Conservation (phyloP, 148 eudicot genomes). For the Nepenthes mirabilis region DNA sequence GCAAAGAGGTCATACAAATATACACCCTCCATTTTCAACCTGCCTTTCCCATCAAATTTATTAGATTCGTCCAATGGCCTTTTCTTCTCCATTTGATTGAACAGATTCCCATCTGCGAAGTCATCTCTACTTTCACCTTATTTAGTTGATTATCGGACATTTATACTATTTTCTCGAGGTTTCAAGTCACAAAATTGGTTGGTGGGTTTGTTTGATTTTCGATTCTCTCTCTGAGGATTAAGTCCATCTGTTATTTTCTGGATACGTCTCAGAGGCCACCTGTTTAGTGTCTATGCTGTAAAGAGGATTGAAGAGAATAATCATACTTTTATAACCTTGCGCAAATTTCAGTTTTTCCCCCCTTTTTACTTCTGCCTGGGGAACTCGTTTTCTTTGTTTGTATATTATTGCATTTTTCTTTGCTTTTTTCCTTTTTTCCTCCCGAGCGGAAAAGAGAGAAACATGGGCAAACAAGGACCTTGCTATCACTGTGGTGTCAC, state of each 20-base stretch:
- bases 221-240: constrained; percentile 4
- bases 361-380: neutral
- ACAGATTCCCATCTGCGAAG: constrained; percentile 21
- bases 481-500: constrained; percentile 99
- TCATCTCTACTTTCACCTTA: constrained; percentile 17
- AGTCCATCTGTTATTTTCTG: neutral
- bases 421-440: neutral
- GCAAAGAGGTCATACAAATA: constrained; percentile 33
- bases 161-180: constrained; percentile 17
- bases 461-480: constrained; percentile 99
- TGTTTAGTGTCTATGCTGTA: constrained; percentile 13
- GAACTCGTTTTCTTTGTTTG: neutral
- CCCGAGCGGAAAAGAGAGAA: constrained; percentile 9
- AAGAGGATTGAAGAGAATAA: constrained; percentile 24
- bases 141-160: constrained; percentile 18
- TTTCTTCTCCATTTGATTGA: constrained; percentile 21
- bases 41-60: constrained; percentile 29
- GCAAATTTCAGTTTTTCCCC: constrained; percentile 5
- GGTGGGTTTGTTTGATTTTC: constrained; percentile 28
- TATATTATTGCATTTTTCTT: neutral
- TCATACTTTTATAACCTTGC: constrained; percentile 7
- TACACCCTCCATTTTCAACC: constrained; percentile 43
- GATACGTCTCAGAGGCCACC: neutral
- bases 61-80: neutral
- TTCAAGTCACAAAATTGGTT: constrained; percentile 16